Evolutionary conservation across 176 grass and related monocot species (phyloP), one percentile per base, ranked within the genome.

Genomic region (Eleusine coracana): DNA sequence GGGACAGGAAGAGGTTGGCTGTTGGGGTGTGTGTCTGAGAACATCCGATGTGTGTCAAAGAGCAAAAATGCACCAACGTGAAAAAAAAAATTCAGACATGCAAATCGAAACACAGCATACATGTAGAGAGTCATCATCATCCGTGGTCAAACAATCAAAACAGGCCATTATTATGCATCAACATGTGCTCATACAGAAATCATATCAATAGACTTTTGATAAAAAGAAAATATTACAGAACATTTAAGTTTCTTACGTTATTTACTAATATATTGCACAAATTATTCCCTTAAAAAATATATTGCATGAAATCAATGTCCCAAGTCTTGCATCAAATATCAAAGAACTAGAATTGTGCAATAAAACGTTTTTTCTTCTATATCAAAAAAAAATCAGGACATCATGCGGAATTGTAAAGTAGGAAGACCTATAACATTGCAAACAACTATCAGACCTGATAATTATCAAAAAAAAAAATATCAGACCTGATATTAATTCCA

Each of bases 401-500:
- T 21, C 49, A 11, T 67, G 39, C 68, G 69, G 29, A 41, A 34
- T 68, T 73, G 9, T 39, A 79, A 61, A 41, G 73, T 71, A 80
- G 68, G 59, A 73, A 78, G 75, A 78, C 6, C 27, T 65, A 54
- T 21, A 17, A 75, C 68, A 45, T 7, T 75, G 42, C 67, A 81
- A 83, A 73, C 52, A 42, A 73, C 59, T 54, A 46, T 79, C 76
- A 55, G 38, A 98, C 95, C 95, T 98, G 92, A 95, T 92, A 89
- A 73, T 60, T 54, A 46, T 79, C 68, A 55, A 34, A 34, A 34
- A 34, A 34, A 34, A 34, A 34, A 73, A 60, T 54, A 46, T 79
- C 76, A 55, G 38, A 98, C 95, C 95, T 98, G 92, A 95, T 92
- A 89, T 98, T 95, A 82, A 98, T 89, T 76, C 92, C 92, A 31